Evolutionary conservation across 306 rosid genomes (phyloP), one percentile per base, ranked within the genome.

Genomic region (Neltuma alba): DNA sequence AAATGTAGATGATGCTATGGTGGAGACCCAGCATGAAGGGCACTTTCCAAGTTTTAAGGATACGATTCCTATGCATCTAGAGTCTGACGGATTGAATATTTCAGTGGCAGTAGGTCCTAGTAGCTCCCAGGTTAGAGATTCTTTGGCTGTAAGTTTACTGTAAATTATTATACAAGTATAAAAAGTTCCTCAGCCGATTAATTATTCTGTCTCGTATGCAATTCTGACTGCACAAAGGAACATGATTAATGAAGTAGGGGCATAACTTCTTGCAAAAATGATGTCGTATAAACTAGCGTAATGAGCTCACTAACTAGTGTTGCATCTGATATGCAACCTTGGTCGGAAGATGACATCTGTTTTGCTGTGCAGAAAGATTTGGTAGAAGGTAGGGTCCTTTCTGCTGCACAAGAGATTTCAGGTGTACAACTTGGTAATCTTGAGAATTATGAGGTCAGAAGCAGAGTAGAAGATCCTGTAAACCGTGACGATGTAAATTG

Each of bases 101-200:
- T 75, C 79, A 31, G 75, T 77, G 6, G 83, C 70, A 13, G 79
- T 81, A 69, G 81, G 82, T 76, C 87, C 82, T 55, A 34, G 72
- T 75, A 75, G 83, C 80, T 83, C 88, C 62, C 87, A 80, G 85
- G 88, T 86, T 70, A 74, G 82, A 65, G 76, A 38, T 64, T 64
- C 55, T 80, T 76, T 45, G 38, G 41, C 48, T 37, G 40, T 68
- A 71, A 52, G 57, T 52, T 15, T 34, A 70, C 58, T 11, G 61
- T 36, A 60, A 33, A 34, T 77, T 65, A 30, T 66, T 30, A 71
- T 57, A 76, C 60, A 62, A 77, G 61, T 54, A 10, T 8, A 63
- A 78, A 76, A 65, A 83, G 74, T 78, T 30, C 64, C 75, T 71
- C 58, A 71, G 75, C 9, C 27, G 73, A 54, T 58, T 77, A 30